Base-by-base conservation (phyloP, 2,329 filamentous ascomycete species). In the Hypoxylon sp. region DNA sequence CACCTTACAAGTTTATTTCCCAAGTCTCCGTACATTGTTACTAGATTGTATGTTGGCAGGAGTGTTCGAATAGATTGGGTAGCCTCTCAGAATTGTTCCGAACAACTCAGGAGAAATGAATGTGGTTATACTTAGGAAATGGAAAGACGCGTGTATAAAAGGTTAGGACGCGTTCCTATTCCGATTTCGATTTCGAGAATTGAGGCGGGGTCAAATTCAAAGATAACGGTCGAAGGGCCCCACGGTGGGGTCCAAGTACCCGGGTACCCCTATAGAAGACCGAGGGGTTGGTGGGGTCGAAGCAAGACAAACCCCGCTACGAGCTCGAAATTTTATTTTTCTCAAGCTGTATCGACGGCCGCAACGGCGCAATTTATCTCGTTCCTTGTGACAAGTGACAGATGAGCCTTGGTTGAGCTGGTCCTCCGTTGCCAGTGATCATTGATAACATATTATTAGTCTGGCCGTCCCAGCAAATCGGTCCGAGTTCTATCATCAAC, bases 1-100 rank as follows among this genome's bases (percentile, higher is more conserved):
- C 13, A 22, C 11, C 11, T 76, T 82, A 95, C 93, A 81, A 97
- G 83, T 82, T 97, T 97, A 79, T 94, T 92, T 56, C 92, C 93
- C 66, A 93, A 83, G 79, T 97, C 94, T 73, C 94, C 94, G 81
- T 97, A 96, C 94, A 97, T 97, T 53, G 31, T 64, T 31, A 42
- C 44, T 49, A 14, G 22, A 13, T 22, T 6, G 30, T n/a, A 6
- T 17, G 17, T 44, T 22, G 17, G 3, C 54, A 46, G 10, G 8
- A n/a, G n/a, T 6, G 8, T 44, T 46, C 6, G 13, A 30, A n/a
- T 13, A 17, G 3, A 6, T 44, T 1, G 14, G 17, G 5, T 1
- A 2, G 40, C 14, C 11, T 3, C 4, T 6, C 17, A 6, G 6
- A 44, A 14, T 22, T 44, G 13, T 14, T 49, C 6, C 11, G 10